Evolutionary conservation across 176 grass and related monocot genomes (phyloP).

Genomic region (Avena sativa): DNA sequence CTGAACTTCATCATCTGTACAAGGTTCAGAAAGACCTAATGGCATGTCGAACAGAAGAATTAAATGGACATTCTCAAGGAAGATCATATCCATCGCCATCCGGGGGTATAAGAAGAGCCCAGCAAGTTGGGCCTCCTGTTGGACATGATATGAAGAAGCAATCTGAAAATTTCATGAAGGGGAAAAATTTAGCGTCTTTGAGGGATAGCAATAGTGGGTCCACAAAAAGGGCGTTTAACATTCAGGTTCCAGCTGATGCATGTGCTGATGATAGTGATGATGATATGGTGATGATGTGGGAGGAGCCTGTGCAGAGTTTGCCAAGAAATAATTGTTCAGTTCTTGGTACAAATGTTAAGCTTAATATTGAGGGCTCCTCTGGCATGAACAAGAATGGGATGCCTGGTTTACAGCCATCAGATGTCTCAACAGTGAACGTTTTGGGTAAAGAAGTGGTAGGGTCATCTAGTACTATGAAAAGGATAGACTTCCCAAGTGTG

Average conservation of each 20-base stretch:
- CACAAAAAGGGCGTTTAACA: slow-evolving; percentile 50
- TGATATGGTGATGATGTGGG: slow-evolving; percentile 42
- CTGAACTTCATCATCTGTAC: slow-evolving; percentile 83
- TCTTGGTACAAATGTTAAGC: slow-evolving; percentile 38
- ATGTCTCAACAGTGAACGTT: slow-evolving; percentile 25
- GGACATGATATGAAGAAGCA: slow-evolving; percentile 34
- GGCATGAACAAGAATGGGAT: slow-evolving; percentile 37
- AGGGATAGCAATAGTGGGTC: slow-evolving; percentile 23
- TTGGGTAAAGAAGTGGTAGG: slow-evolving; percentile 48
- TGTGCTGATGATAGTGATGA: slow-evolving; percentile 48
- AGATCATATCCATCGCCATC: slow-evolving; percentile 51
- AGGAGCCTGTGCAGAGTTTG: slow-evolving; percentile 39
- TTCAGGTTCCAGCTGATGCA: slow-evolving; percentile 54
- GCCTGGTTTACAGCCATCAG: slow-evolving; percentile 35
- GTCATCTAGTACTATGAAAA: slow-evolving; percentile 43
- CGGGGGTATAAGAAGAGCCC: slow-evolving; percentile 36
- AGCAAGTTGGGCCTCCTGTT: slow-evolving; percentile 21
- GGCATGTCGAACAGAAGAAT: slow-evolving; percentile 49
- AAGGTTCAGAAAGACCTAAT: slow-evolving; percentile 81
- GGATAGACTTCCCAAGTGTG: slow-evolving; percentile 34
- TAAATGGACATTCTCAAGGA: slow-evolving; percentile 42
- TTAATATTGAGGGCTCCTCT: slow-evolving; percentile 25
- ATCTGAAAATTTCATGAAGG: slow-evolving; percentile 38
- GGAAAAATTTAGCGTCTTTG: slow-evolving; percentile 39
- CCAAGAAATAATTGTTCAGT: slow-evolving; percentile 16